These are phyloP conservation scores for Trichocladium antarcticum DNA, from an alignment of 495 filamentous ascomycete species.

Conservation along the genomic window DNA sequence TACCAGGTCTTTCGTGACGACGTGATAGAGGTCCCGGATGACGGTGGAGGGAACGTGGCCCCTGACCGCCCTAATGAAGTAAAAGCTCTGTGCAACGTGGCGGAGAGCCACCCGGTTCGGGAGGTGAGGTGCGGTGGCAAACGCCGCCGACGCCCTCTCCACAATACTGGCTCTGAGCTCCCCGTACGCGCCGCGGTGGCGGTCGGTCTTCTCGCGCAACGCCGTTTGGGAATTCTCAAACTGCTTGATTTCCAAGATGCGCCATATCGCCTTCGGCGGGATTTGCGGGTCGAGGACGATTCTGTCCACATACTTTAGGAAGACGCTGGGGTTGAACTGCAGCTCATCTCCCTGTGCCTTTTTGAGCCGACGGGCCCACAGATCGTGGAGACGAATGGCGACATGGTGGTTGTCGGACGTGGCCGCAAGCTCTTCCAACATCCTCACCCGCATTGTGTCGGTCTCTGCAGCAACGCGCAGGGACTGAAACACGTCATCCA, in stretches of 20 bases:
- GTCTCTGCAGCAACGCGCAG: constrained; percentile 4
- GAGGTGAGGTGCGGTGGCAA: constrained; percentile 26
- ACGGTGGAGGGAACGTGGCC: constrained; percentile 17
- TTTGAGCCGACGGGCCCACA: constrained; percentile 13
- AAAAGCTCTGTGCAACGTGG: constrained; percentile 29
- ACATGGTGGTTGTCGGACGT: constrained; percentile 8
- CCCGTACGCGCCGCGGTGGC: constrained; percentile 8
- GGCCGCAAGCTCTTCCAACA: constrained; percentile 6
- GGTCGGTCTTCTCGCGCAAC: background rate
- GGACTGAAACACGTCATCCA: constrained; percentile 11
- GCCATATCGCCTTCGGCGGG: constrained; percentile 17
- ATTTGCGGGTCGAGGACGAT: constrained; percentile 19
- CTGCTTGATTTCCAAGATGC: constrained; percentile 14
- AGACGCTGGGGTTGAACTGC: constrained; percentile 13
- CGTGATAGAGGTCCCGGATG: constrained; percentile 28
- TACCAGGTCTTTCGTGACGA: constrained; percentile 31
- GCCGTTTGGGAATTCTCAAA: background rate
- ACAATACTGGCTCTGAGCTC: constrained; percentile 17
- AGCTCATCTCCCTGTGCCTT: background rate
- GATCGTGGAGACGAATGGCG: constrained; percentile 12
- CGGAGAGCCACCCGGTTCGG: constrained; percentile 28
- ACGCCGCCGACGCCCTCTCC: constrained; percentile 22
- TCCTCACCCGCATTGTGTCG: background rate
- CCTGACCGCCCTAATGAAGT: constrained; percentile 18
- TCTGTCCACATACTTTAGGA: constrained; percentile 7